phyloP scores from a whole-genome alignment of 2,329 filamentous ascomycete genomes.

The Microcera coccophila region DNA sequence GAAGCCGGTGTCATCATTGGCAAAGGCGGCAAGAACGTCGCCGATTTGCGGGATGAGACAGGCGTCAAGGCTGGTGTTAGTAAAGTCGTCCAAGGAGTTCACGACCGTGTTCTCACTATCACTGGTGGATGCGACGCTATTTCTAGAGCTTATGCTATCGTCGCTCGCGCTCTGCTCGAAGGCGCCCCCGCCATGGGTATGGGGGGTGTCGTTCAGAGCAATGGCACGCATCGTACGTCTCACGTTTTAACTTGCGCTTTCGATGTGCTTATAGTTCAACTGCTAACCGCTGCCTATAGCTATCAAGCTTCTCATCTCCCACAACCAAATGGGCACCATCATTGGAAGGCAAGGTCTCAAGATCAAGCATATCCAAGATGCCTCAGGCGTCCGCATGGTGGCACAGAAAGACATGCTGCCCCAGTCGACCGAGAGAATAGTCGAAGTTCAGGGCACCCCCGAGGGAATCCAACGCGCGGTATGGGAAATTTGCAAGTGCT shows the following conservation, averaged over 20 bases:
- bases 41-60: constrained; percentile 93
- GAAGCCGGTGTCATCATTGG: constrained; percentile 99
- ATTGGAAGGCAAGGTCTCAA: constrained; percentile 95
- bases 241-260: neutral
- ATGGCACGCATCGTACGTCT: constrained; percentile 82
- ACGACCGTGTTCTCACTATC: constrained; percentile 94
- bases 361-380: constrained; percentile 99
- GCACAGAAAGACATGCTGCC: constrained; percentile 99
- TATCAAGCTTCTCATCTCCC: constrained; percentile 95
- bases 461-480: constrained; percentile 93
- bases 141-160: constrained; percentile 87
- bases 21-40: constrained; percentile 97
- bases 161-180: constrained; percentile 86
- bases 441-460: constrained; percentile 92
- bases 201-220: constrained; percentile 82
- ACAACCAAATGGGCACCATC: constrained; percentile 99
- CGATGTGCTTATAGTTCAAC: neutral
- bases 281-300: constrained; percentile 49
- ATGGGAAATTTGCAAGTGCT: constrained; percentile 98
- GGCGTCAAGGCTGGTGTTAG: constrained; percentile 97
- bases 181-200: constrained; percentile 94
- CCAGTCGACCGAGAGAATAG: constrained; percentile 95
- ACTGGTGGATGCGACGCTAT: constrained; percentile 86
- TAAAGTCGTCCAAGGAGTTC: constrained; percentile 96
- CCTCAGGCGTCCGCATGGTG: constrained; percentile 96